phyloP scores from a whole-genome alignment of 495 filamentous ascomycete genomes.

The Aspergillus carlsbadensis region DNA sequence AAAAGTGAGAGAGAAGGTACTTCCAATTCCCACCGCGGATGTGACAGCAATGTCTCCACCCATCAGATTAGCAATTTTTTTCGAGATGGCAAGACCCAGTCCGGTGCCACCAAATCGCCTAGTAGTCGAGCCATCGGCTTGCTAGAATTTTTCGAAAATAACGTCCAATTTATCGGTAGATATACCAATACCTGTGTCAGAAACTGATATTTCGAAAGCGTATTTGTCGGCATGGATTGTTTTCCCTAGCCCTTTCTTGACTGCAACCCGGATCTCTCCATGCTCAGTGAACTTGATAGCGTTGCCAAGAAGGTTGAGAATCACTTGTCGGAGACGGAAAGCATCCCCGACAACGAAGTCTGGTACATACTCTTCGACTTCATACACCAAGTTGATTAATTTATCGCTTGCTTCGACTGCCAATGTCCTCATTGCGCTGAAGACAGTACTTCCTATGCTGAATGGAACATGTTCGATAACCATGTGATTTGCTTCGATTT shows the following conservation, averaged over 20 bases:
- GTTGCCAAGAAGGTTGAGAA: constrained; percentile 59
- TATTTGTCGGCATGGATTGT: constrained; percentile 73
- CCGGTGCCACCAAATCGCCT: constrained; percentile 96
- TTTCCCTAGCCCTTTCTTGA: constrained; percentile 67
- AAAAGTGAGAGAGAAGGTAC: constrained; percentile 96
- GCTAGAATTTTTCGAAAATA: constrained; percentile 99
- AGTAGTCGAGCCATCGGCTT: constrained; percentile 97
- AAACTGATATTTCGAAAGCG: constrained; percentile 93
- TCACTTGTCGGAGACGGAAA: constrained; percentile 95
- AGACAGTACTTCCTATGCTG: constrained; percentile 90
- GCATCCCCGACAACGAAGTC: constrained; percentile 97
- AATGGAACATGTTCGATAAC: constrained; percentile 99
- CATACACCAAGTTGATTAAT: constrained; percentile 88
- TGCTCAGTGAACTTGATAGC: constrained; percentile 93
- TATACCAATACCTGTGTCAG: constrained; percentile 97
- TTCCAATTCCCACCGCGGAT: constrained; percentile 87
- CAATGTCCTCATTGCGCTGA: constrained; percentile 95
- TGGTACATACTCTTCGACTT: constrained; percentile 89
- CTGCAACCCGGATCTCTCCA: constrained; percentile 92
- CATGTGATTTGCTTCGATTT: constrained; percentile 99
- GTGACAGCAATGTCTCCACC: constrained; percentile 97
- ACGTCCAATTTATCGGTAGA: constrained; percentile 93
- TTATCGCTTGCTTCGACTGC: constrained; percentile 97
- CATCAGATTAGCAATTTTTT: constrained; percentile 94
- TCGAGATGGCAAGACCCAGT: constrained; percentile 93